A percentile compares a stretch with the other conserved stretches of the same genome.
Evolutionary conservation across 371 early-diverging fungal genomes (phyloP).

Genomic region (Mortierella sp.): DNA sequence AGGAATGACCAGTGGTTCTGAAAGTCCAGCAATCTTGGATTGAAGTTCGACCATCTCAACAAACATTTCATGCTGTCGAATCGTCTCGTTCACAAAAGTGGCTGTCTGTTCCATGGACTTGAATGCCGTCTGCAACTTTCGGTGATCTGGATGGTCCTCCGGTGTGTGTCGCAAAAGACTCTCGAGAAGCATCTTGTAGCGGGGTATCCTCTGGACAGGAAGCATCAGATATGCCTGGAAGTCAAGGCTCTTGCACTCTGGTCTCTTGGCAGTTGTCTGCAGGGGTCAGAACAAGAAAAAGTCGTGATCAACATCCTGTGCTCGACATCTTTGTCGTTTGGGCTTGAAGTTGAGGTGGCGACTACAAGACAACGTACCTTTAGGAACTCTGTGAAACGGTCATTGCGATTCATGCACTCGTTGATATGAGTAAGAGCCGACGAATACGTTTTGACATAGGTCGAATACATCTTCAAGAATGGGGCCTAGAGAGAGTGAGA

Average conservation of each 20-base stretch:
- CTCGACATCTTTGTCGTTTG: no score
- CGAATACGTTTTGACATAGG: slow-evolving; percentile 63
- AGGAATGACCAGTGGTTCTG: slow-evolving; percentile 68
- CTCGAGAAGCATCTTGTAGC: slow-evolving; percentile 81
- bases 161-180: slow-evolving; percentile 73
- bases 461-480: slow-evolving; percentile 76
- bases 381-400: slow-evolving; percentile 55
- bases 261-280: slow-evolving; percentile 51
- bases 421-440: slow-evolving; percentile 54
- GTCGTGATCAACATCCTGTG: no score
- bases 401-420: slow-evolving; percentile 51
- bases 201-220: slow-evolving; percentile 87
- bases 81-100: slow-evolving; percentile 77
- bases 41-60: slow-evolving; percentile 75
- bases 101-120: slow-evolving; percentile 69
- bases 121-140: slow-evolving; percentile 65
- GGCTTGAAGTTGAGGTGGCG: no score
- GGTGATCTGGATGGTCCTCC: slow-evolving; percentile 69
- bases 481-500: slow-evolving; percentile 58
- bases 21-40: slow-evolving; percentile 64
- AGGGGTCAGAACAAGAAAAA: no score
- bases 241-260: slow-evolving; percentile 68
- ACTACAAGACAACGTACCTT: no score
- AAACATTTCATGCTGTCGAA: slow-evolving; percentile 79
- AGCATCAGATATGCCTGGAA: slow-evolving; percentile 83